Conservation (phyloP, 2,329 filamentous ascomycete genomes). For the Talaromyces sp. region DNA sequence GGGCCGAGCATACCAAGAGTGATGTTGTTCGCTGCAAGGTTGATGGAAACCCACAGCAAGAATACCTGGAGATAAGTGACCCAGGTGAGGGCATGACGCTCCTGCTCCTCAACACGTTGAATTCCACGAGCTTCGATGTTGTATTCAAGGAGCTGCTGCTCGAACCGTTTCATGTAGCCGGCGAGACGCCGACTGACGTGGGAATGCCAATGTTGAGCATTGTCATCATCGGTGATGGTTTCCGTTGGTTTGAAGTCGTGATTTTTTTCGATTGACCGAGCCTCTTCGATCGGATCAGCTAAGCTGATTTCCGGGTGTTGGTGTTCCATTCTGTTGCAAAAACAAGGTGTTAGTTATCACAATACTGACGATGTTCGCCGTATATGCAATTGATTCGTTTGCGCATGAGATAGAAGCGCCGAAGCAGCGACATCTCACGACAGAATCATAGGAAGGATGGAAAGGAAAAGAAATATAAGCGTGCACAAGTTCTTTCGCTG, state of each 20-base stretch:
- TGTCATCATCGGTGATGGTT: slow-evolving; percentile 12
- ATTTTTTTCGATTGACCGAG: slow-evolving; percentile 19
- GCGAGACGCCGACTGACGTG: slow-evolving; percentile 27
- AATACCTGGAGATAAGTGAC: slow-evolving; percentile 56
- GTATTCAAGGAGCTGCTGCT: slow-evolving; percentile 41
- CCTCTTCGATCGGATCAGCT: slow-evolving; percentile 27
- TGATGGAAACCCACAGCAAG: slow-evolving; percentile 61
- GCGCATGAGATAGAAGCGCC: neutral
- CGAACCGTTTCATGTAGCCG: slow-evolving; percentile 33
- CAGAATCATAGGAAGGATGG: neutral
- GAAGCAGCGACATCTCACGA: neutral
- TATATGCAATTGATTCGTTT: neutral
- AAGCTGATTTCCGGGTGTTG: slow-evolving; percentile 29
- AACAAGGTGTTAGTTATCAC: neutral
- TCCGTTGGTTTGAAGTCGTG: slow-evolving; percentile 18
- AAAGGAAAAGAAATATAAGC: slow-evolving; percentile 23
- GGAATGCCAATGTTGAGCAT: slow-evolving; percentile 16
- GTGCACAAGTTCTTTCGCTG: slow-evolving; percentile 45
- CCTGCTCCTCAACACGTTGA: slow-evolving; percentile 53
- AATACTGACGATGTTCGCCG: neutral
- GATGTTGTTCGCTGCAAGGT: slow-evolving; percentile 61
- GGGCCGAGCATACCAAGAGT: slow-evolving; percentile 63
- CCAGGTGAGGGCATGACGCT: slow-evolving; percentile 52
- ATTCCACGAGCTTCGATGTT: slow-evolving; percentile 59
- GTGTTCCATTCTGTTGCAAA: slow-evolving; percentile 29